Conservation (phyloP, 345 rosid genomes). For the Acer yangbiense region DNA sequence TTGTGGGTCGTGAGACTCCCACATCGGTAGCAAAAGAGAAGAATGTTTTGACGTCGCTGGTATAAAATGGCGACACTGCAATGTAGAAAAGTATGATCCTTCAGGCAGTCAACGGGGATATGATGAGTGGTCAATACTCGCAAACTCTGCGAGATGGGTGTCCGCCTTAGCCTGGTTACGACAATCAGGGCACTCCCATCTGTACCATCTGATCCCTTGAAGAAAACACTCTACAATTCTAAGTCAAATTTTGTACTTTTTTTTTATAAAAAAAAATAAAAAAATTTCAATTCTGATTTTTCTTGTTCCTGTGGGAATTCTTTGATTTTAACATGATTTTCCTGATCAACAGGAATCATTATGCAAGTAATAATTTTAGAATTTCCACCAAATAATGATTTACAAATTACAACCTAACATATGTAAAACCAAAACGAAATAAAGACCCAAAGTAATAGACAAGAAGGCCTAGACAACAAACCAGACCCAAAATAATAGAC, state of each 20-base stretch:
- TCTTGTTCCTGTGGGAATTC: too few relatives aligned
- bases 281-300: too few relatives aligned
- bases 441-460: too few relatives aligned
- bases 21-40: conserved; percentile 23
- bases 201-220: conserved; percentile 51
- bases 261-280: too few relatives aligned
- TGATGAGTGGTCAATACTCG: conserved; percentile 58
- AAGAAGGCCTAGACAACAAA: background rate
- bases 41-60: background rate
- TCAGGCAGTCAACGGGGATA: conserved; percentile 61
- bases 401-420: background rate
- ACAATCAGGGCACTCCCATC: conserved; percentile 48
- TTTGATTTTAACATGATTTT: too few relatives aligned
- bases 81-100: accelerated
- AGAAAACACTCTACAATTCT: background rate
- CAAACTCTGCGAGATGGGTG: conserved; percentile 49
- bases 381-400: too few relatives aligned
- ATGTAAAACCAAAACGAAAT: too few relatives aligned
- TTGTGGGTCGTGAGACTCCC: conserved; percentile 20
- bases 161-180: conserved; percentile 58
- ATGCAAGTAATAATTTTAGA: too few relatives aligned
- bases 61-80: accelerated
- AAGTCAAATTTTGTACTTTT: background rate
- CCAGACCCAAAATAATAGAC: too few relatives aligned
- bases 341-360: too few relatives aligned